Base-by-base conservation (phyloP, 2,329 filamentous ascomycete species). In the Epicoccum sorghinum region DNA sequence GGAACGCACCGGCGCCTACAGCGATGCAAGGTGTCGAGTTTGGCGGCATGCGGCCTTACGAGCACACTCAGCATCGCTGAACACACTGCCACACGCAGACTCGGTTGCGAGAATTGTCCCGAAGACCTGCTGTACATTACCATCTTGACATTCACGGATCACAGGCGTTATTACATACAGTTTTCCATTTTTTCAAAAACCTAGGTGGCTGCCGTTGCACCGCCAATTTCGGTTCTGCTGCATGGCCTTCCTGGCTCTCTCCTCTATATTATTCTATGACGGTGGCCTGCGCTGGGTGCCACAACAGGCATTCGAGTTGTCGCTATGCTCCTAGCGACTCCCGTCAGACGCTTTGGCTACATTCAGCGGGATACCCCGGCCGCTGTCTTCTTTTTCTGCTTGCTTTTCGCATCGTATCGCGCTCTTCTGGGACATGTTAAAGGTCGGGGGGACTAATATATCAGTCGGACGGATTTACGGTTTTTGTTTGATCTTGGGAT, bases 1-100 rank as follows among this genome's bases (percentile, higher is more conserved):
- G 72, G 65, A 61, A 58, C 43, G 52, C 64, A 7, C 63, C 69
- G 12, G 61, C 73, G 24, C 60, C 72, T 9, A 66, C 70, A 12
- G 75, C 78, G 1, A 81, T 82, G 79, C 78, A 81, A 65, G 79
- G 79, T 18, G 77, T 82, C 13, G 79, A 81, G 56, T 82, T 77
- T 79, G 42, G 68, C 35, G 70, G 70, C 22, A 66, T 69, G 38
- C 66, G 71, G 23, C 64, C 68, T 8, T 76, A 75, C 42, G 71
- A 75, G 49, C 72, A 73, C 46, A 58, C 66, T 24, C 70, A 18
- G 18, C 18, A 73, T 53, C 71, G 71, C 47, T 73, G 41, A 57
- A 46, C 35, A 14, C 7, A 25, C 4, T 13, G 23, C 30, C n/a
- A 33, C 22, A 30, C 38, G n/a, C 27, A 35, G n/a, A 24, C 2